Evolutionary conservation across 768 basidiomycete species (phyloP), one percentile per base, ranked within the genome.

Genomic region (Lactarius hatsudake): DNA sequence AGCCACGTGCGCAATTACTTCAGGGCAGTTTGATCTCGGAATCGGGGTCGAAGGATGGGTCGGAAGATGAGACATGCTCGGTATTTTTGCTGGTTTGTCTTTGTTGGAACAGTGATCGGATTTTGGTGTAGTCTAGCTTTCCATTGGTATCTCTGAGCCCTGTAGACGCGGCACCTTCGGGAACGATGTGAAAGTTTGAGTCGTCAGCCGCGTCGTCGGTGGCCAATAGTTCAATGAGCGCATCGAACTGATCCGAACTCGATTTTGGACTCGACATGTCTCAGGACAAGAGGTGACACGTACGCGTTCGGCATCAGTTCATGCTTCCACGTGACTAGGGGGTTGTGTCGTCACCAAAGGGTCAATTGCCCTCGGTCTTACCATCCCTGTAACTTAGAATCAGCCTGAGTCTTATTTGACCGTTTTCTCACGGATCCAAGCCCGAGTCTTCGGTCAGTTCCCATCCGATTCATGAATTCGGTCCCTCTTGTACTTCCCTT

Each of bases 141-240:
- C 71, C 71, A 13, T 38, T 43, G 26, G 36, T 26, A 7, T 71
- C 69, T 65, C 71, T 36, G 53, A 71, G 61, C 23, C 45, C 71
- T 10, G 13, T 61, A 7, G 65, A 63, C 40, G 62, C 12, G 17
- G 48, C 20, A 6, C 60, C 67, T 28, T 64, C 67, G 12, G 66
- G 61, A 54, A 18, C 53, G 9, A 55, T 64, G 45, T 71, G 61
- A 18, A 55, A 60, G 43, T 63, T 59, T 15, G 65, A 62, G 63
- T 71, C 61, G 9, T 61, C 66, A 26, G 36, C 28, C 18, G 68
- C 30, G 34, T 72, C 71, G 15, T 66, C 67, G 23, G 67, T 69
- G 32, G 70, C 71, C n/a, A 72, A 53, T 17, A 72, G 56, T 51
- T 72, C 71, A 18, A 72, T 63, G 12, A 72, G 67, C 28, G 71